Conservation (phyloP, 768 basidiomycete species). For the Clathrus columnatus region DNA sequence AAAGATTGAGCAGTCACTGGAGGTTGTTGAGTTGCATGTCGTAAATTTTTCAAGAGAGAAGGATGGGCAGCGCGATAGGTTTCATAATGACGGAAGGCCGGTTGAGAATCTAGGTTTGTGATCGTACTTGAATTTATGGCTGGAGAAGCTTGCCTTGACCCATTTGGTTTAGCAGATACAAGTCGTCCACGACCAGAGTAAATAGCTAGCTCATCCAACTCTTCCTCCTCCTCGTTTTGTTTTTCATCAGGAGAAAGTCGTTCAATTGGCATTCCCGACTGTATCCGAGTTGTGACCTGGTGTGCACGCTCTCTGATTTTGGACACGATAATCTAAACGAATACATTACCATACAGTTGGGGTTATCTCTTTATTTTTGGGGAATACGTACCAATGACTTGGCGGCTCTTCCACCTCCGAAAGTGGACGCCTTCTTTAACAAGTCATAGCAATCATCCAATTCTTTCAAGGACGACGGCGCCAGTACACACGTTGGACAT, state of each 20-base stretch:
- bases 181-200: slow-evolving; percentile 6
- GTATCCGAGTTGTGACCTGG: slow-evolving; percentile 1
- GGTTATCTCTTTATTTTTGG: no score
- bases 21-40: slow-evolving; percentile 2
- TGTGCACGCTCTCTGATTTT: slow-evolving; percentile 8
- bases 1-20: background rate
- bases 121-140: background rate
- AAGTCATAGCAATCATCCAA: slow-evolving; percentile 54
- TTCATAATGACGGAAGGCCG: background rate
- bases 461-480: slow-evolving; percentile 58
- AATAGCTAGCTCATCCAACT: slow-evolving; percentile 4
- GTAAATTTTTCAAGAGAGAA: slow-evolving; percentile 1
- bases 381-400: slow-evolving; percentile 2
- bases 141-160: background rate
- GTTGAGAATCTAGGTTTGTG: background rate
- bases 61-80: slow-evolving; percentile 2
- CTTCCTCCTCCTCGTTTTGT: background rate
- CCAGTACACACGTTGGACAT: slow-evolving; percentile 48
- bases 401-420: slow-evolving; percentile 2
- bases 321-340: slow-evolving; percentile 4
- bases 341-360: no score
- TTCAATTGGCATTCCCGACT: slow-evolving; percentile 3
- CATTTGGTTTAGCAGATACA: background rate
- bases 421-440: slow-evolving; percentile 33
- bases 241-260: background rate